Percentiles rank a stretch among this genome's conserved stretches.
These are phyloP conservation scores for Biscutella laevigata DNA, from an alignment of 441 rosid species.

Conservation along the genomic window DNA sequence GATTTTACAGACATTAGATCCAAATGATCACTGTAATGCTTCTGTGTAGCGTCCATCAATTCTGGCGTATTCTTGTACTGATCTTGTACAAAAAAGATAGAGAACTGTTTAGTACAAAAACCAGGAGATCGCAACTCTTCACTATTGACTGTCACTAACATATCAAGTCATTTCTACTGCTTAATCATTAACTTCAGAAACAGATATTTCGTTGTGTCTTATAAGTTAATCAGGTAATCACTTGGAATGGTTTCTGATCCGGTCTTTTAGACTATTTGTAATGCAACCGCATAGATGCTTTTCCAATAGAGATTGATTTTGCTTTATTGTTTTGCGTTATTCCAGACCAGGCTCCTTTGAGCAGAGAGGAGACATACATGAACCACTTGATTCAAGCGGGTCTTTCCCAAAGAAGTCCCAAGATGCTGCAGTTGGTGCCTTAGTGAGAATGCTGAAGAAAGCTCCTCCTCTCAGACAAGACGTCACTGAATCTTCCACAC, in stretches of 20 bases:
- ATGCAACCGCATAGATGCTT: neutral
- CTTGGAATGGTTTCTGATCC: neutral
- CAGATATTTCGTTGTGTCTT: neutral
- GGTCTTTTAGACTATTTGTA: neutral
- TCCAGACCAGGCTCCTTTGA: slow-evolving; percentile 59
- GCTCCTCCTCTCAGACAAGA: slow-evolving; percentile 76
- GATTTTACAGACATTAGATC: neutral
- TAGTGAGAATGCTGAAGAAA: slow-evolving; percentile 75
- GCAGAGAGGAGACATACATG: slow-evolving; percentile 35
- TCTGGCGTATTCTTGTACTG: neutral
- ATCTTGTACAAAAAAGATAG: neutral
- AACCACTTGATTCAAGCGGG: slow-evolving; percentile 47
- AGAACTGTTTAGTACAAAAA: neutral
- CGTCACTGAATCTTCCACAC: slow-evolving; percentile 26
- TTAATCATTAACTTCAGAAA: too few species aligned
- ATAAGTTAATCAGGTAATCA: neutral
- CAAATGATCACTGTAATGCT: neutral
- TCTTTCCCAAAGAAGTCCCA: slow-evolving; percentile 48
- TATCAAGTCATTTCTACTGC: too few species aligned
- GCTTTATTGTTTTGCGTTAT: neutral
- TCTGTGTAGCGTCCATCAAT: neutral
- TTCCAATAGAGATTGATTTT: neutral
- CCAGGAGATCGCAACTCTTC: neutral
- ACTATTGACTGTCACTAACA: neutral
- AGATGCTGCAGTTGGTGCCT: slow-evolving; percentile 84